These are phyloP conservation scores for Debaryomycetaceae sp. DNA, from an alignment of 1,139 yeast species.

Conservation along the genomic window DNA sequence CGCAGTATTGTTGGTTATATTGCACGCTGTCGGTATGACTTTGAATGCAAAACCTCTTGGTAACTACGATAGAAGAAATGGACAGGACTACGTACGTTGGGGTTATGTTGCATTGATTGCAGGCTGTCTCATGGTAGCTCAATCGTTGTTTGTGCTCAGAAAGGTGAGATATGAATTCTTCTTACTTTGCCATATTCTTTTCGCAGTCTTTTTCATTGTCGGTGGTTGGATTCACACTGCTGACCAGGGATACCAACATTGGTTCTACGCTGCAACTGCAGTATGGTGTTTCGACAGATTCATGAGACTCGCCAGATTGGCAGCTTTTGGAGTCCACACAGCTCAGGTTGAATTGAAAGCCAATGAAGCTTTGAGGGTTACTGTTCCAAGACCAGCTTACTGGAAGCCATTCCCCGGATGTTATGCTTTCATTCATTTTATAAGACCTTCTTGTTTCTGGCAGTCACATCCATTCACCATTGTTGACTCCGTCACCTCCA, in stretches of 20 bases:
- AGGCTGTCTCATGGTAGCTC: slow-evolving; percentile 37
- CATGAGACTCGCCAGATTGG: slow-evolving; percentile 48
- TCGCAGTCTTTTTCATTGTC: slow-evolving; percentile 54
- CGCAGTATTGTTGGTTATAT: slow-evolving; percentile 35
- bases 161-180: slow-evolving; percentile 62
- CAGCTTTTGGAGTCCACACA: slow-evolving; percentile 44
- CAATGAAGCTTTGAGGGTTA: slow-evolving; percentile 42
- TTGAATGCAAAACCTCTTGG: slow-evolving; percentile 28
- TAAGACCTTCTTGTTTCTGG: slow-evolving; percentile 46
- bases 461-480: slow-evolving; percentile 58
- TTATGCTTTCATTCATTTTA: slow-evolving; percentile 38
- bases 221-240: slow-evolving; percentile 60
- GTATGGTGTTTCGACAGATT: slow-evolving; percentile 64
- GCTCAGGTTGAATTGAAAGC: slow-evolving; percentile 49
- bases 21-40: slow-evolving; percentile 53
- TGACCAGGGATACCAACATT: slow-evolving; percentile 41
- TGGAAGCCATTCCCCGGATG: slow-evolving; percentile 42
- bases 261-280: slow-evolving; percentile 51
- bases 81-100: slow-evolving; percentile 41
- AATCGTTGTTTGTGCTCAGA: slow-evolving; percentile 53
- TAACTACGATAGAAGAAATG: slow-evolving; percentile 35
- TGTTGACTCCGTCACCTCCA: slow-evolving; percentile 31
- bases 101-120: slow-evolving; percentile 51
- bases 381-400: slow-evolving; percentile 29
- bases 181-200: slow-evolving; percentile 51